Conservation (phyloP, 164 flowering plant genomes). For the Pachysandra terminalis region DNA sequence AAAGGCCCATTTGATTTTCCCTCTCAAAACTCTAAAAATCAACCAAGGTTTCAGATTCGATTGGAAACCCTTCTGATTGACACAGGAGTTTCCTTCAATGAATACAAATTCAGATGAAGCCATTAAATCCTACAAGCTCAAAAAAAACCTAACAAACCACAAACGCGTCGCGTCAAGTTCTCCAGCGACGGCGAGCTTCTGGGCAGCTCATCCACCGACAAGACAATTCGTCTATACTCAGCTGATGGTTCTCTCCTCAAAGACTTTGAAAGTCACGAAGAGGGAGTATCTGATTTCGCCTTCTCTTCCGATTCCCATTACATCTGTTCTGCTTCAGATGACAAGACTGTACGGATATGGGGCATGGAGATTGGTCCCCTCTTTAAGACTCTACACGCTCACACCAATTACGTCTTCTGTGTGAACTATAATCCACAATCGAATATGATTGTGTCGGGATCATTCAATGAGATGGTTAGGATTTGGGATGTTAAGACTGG, state of each 20-base stretch:
- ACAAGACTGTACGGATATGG: conserved; percentile 79
- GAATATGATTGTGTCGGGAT: too few relatives aligned
- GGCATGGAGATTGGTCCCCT: conserved; percentile 54
- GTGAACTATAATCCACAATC: too few relatives aligned
- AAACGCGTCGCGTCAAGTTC: conserved; percentile 77
- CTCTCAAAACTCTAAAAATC: too few relatives aligned
- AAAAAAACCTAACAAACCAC: conserved; percentile 75
- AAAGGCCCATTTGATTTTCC: too few relatives aligned
- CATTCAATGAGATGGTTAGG: too few relatives aligned
- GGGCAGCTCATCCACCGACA: conserved; percentile 86
- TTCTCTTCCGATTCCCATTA: too few relatives aligned
- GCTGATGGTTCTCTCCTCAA: conserved; percentile 35
- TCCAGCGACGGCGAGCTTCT: conserved; percentile 76
- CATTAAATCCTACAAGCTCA: conserved; percentile 63
- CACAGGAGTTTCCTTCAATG: too few relatives aligned
- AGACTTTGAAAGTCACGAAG: conserved; percentile 56
- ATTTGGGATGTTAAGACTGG: too few relatives aligned
- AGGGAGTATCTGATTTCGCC: conserved; percentile 85
- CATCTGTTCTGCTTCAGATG: too few relatives aligned
- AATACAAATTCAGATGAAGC: too few relatives aligned
- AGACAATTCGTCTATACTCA: conserved; percentile 57
- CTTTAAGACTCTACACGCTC: conserved; percentile 71
- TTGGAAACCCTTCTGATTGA: too few relatives aligned
- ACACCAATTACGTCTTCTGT: conserved; percentile 91
- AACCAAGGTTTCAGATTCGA: too few relatives aligned